Evolutionary conservation across 2,329 filamentous ascomycete genomes (phyloP).

Genomic region (Trichoderma guizhouense): DNA sequence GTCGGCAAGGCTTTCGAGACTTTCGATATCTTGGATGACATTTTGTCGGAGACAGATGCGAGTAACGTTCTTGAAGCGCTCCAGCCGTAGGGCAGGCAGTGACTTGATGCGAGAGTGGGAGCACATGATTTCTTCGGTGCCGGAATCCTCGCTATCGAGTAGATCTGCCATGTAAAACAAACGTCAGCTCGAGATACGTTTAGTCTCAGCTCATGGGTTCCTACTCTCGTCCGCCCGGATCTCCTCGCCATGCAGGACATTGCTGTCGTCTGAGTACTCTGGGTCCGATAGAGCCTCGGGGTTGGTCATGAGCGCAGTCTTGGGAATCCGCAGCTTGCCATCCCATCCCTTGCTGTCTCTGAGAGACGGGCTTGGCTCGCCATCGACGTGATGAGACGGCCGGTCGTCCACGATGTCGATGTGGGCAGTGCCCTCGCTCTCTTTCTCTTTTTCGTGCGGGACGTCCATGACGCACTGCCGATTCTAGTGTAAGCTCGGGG

Average conservation of each 20-base stretch:
- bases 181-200: not conserved
- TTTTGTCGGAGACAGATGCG: slow-evolving; percentile 93
- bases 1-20: slow-evolving; percentile 61
- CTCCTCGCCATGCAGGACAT: slow-evolving; percentile 66
- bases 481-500: not conserved
- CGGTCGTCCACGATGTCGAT: slow-evolving; percentile 49
- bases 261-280: slow-evolving; percentile 74
- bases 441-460: slow-evolving; percentile 39
- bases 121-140: slow-evolving; percentile 77
- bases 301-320: slow-evolving; percentile 60
- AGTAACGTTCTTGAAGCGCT: slow-evolving; percentile 73
- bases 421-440: slow-evolving; percentile 39
- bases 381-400: slow-evolving; percentile 38
- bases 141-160: slow-evolving; percentile 56
- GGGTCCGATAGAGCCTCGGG: slow-evolving; percentile 80
- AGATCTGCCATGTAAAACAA: slow-evolving; percentile 43
- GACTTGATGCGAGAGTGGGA: slow-evolving; percentile 83
- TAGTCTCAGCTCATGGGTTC: slow-evolving; percentile 16
- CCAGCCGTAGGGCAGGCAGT: slow-evolving; percentile 73
- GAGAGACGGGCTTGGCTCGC: slow-evolving; percentile 45
- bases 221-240: slow-evolving; percentile 79
- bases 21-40: slow-evolving; percentile 74
- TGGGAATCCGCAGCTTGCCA: slow-evolving; percentile 74
- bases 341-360: slow-evolving; percentile 73
- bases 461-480: slow-evolving; percentile 39